Conservation (phyloP, 768 basidiomycete species). For the Baorangia bicolor region DNA sequence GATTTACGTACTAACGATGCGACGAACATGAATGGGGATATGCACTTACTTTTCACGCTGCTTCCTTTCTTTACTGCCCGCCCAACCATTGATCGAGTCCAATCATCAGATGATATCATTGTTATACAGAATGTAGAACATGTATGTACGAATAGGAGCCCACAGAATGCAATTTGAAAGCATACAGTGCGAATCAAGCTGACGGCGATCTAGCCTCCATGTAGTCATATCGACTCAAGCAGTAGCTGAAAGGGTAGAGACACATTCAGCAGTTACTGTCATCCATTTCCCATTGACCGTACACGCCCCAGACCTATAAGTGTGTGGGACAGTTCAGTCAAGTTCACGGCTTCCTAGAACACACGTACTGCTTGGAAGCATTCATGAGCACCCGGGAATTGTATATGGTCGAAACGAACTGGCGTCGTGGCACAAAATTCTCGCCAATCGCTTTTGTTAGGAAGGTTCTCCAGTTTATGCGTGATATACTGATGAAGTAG, state of each 20-base stretch:
- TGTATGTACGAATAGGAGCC: neutral
- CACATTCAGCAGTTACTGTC: constrained; percentile 16
- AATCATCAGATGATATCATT: neutral
- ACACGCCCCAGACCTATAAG: constrained; percentile 17
- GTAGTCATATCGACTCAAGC: neutral
- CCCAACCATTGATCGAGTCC: neutral
- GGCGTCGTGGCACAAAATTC: constrained; percentile 38
- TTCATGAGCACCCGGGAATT: constrained; percentile 22
- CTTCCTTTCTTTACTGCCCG: neutral
- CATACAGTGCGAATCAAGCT: neutral
- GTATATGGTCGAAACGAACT: constrained; percentile 15
- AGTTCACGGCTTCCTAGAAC: neutral
- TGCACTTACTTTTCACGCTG: neutral
- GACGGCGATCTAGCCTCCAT: neutral
- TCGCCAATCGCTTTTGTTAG: constrained; percentile 25
- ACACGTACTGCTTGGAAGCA: constrained; percentile 17
- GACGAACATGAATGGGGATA: neutral
- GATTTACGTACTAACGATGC: constrained; percentile 42
- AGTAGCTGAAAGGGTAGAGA: neutral
- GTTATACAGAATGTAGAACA: neutral
- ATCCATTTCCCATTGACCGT: constrained; percentile 30
- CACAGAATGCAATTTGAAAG: neutral
- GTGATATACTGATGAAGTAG: constrained; percentile 22
- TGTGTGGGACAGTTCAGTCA: neutral
- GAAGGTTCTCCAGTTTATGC: constrained; percentile 28